Evolutionary conservation across 2,329 filamentous ascomycete species (phyloP).

Genomic region (Pyricularia sp.): DNA sequence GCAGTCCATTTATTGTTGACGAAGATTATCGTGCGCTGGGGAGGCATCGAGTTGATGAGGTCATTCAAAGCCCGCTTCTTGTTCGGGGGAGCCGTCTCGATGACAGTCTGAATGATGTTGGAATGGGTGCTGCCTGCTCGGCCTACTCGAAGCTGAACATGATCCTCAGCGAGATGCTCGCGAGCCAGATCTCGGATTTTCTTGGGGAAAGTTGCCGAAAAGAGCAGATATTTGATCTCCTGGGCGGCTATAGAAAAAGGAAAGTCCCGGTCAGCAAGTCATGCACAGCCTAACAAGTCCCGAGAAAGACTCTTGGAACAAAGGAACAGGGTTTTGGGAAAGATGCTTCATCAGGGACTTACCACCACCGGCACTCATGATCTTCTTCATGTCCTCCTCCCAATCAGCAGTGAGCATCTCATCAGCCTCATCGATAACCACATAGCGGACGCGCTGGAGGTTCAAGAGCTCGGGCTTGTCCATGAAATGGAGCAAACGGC

Average conservation of each 20-base stretch:
- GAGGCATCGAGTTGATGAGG: constrained; percentile 55
- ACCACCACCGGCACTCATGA: constrained; percentile 67
- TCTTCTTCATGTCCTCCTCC: constrained; percentile 59
- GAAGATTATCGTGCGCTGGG: constrained; percentile 76
- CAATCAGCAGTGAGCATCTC: constrained; percentile 77
- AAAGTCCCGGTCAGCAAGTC: not conserved
- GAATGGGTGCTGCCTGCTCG: constrained; percentile 69
- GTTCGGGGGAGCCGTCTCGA: constrained; percentile 48
- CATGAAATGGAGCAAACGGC: constrained; percentile 77
- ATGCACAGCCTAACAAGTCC: not conserved
- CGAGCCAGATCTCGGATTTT: constrained; percentile 62
- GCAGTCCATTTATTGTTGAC: constrained; percentile 69
- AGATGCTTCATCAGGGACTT: constrained; percentile 21
- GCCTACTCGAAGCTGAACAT: constrained; percentile 74
- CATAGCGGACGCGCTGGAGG: constrained; percentile 63
- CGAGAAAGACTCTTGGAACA: not conserved
- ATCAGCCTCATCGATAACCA: constrained; percentile 86
- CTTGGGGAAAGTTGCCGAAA: constrained; percentile 90
- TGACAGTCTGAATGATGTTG: constrained; percentile 70
- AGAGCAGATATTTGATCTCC: constrained; percentile 66
- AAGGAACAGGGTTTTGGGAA: not conserved
- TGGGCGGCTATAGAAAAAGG: constrained; percentile 38
- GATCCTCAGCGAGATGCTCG: constrained; percentile 58
- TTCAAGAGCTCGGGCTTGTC: constrained; percentile 54
- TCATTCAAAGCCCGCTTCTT: constrained; percentile 65